phyloP scores from a whole-genome alignment of 768 basidiomycete genomes.

The Chlorophyllum brunneum region DNA sequence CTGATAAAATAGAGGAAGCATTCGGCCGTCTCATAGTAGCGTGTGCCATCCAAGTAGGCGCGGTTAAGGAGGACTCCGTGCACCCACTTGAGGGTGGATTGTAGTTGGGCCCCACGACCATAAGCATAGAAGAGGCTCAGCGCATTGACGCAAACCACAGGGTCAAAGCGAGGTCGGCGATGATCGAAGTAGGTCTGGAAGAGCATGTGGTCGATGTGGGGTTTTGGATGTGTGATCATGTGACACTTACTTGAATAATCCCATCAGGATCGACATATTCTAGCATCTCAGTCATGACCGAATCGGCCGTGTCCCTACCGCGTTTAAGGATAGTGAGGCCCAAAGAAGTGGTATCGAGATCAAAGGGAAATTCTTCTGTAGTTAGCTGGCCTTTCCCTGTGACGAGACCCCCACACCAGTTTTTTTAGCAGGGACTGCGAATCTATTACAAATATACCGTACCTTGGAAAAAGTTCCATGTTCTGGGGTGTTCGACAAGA shows the following conservation, averaged over 20 bases:
- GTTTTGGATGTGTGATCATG: neutral
- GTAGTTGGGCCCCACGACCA: constrained; percentile 43
- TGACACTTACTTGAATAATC: constrained; percentile 39
- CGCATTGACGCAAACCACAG: constrained; percentile 49
- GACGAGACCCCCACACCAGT: constrained; percentile 1
- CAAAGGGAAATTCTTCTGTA: constrained; percentile 46
- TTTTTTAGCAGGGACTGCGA: neutral
- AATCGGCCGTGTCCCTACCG: constrained; percentile 28
- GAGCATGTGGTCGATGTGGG: neutral
- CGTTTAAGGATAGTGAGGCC: constrained; percentile 39
- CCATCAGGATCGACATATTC: constrained; percentile 45
- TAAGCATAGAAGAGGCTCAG: constrained; percentile 46
- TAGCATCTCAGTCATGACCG: constrained; percentile 58
- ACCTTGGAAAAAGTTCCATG: constrained; percentile 58
- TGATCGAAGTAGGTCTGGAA: constrained; percentile 51
- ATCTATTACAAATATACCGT: neutral
- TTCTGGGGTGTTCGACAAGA: constrained; percentile 35
- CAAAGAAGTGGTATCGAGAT: constrained; percentile 57
- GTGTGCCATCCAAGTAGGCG: constrained; percentile 51
- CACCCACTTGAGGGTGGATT: constrained; percentile 44
- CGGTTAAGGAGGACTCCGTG: constrained; percentile 45
- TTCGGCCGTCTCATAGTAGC: constrained; percentile 51
- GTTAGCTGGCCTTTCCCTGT: constrained; percentile 38
- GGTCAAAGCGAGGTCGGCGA: constrained; percentile 47
- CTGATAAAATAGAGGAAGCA: constrained; percentile 50